phyloP scores from a whole-genome alignment of 1,284 basidiomycete species.

The Hymenochaete sp. region DNA sequence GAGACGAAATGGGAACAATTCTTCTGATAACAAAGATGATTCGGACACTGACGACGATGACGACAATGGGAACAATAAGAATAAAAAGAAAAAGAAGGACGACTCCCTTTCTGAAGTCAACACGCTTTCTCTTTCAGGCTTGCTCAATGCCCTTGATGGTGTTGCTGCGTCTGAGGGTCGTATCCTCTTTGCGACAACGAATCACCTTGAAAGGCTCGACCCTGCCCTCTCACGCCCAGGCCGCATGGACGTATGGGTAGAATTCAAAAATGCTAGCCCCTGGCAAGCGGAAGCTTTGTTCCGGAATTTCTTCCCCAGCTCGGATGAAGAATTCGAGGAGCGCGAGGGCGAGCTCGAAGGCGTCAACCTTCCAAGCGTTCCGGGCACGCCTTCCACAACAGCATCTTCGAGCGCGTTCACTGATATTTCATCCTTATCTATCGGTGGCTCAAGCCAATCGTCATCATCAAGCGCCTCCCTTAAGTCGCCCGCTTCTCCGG shows the following conservation, averaged over 20 bases:
- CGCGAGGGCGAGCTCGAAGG: slow-evolving; percentile 13
- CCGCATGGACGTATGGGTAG: slow-evolving; percentile 84
- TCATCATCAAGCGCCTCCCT: slow-evolving; percentile 23
- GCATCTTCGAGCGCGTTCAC: slow-evolving; percentile 19
- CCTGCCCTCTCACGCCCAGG: slow-evolving; percentile 78
- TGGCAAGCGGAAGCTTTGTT: slow-evolving; percentile 78
- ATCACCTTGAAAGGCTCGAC: slow-evolving; percentile 76
- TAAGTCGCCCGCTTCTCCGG: slow-evolving; percentile 17
- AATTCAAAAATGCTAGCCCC: slow-evolving; percentile 76
- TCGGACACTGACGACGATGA: slow-evolving; percentile 23
- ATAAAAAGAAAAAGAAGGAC: slow-evolving; percentile 36
- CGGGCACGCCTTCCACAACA: slow-evolving; percentile 18
- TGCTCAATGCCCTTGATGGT: slow-evolving; percentile 79
- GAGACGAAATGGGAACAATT: slow-evolving; percentile 35
- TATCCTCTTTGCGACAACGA: slow-evolving; percentile 79
- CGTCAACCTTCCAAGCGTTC: slow-evolving; percentile 17
- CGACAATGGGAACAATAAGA: slow-evolving; percentile 30
- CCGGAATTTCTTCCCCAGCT: slow-evolving; percentile 77
- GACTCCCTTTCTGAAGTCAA: slow-evolving; percentile 68
- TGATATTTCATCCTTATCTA: slow-evolving; percentile 9
- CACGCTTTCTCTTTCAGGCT: slow-evolving; percentile 69
- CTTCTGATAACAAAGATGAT: slow-evolving; percentile 31
- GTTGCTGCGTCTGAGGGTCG: slow-evolving; percentile 80
- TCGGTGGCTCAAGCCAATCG: slow-evolving; percentile 18
- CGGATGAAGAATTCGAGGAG: slow-evolving; percentile 36